Percentiles rank a stretch among this genome's conserved stretches.
phyloP scores from a whole-genome alignment of 2,329 filamentous ascomycete species.

The Alternaria brassicicola region DNA sequence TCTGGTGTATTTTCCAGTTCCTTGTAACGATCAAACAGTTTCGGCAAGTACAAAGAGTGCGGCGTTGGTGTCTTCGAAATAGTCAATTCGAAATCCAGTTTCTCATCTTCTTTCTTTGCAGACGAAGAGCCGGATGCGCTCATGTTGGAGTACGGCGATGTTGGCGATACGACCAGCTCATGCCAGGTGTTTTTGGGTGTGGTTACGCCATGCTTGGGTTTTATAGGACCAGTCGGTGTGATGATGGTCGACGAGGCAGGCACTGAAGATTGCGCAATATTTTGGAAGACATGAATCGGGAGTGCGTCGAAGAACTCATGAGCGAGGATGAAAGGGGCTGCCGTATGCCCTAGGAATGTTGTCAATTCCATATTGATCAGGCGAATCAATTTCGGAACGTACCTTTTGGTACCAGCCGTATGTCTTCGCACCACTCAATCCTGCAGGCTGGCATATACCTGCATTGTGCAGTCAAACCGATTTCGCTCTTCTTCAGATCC shows the following conservation, averaged over 20 bases:
- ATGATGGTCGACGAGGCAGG: slow-evolving; percentile 51
- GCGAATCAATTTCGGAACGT: slow-evolving; percentile 33
- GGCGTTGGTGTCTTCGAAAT: slow-evolving; percentile 77
- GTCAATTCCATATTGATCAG: slow-evolving; percentile 19
- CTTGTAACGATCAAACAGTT: slow-evolving; percentile 78
- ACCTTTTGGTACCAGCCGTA: slow-evolving; percentile 79
- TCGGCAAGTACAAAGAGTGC: slow-evolving; percentile 83
- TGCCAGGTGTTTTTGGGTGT: slow-evolving; percentile 50
- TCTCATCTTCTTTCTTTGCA: slow-evolving; percentile 25
- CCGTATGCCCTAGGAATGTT: slow-evolving; percentile 61
- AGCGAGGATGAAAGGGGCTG: slow-evolving; percentile 89
- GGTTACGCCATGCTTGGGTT: slow-evolving; percentile 47
- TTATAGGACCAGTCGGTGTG: slow-evolving; percentile 58
- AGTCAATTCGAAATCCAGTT: slow-evolving; percentile 86
- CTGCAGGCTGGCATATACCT: slow-evolving; percentile 72
- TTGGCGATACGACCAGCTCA: slow-evolving; percentile 53
- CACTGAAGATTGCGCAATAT: slow-evolving; percentile 59
- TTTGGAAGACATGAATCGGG: slow-evolving; percentile 93
- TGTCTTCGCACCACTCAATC: slow-evolving; percentile 90
- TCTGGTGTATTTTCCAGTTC: slow-evolving; percentile 70
- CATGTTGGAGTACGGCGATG: slow-evolving; percentile 53
- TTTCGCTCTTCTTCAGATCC: slow-evolving; percentile 70
- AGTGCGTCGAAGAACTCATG: slow-evolving; percentile 99
- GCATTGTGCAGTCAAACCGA: slow-evolving; percentile 74
- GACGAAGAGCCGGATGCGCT: slow-evolving; percentile 13